Evolutionary conservation across 257 asterid genomes (phyloP).

Genomic region (Scutellaria minor): DNA sequence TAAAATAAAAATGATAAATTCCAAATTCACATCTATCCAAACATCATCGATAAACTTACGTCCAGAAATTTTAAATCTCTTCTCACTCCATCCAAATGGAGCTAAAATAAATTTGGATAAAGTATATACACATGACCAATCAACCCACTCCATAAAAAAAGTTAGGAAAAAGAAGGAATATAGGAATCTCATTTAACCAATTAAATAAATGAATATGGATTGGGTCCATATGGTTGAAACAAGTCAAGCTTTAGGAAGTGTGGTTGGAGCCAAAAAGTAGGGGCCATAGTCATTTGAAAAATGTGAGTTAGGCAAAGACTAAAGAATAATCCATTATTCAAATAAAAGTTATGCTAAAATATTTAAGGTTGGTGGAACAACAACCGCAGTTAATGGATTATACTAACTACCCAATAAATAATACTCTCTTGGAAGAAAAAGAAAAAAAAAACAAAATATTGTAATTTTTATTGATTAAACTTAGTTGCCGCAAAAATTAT

Average conservation of each 20-base stretch:
- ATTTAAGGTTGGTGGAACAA: not conserved
- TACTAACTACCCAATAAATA: no score
- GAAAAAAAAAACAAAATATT: no score
- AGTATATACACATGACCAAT: no score
- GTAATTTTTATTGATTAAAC: no score
- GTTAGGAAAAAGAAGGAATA: not conserved
- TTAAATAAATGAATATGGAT: not conserved
- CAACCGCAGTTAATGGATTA: not conserved
- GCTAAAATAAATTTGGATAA: no score
- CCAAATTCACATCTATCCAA: no score
- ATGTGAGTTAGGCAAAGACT: not conserved
- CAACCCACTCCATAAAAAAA: not conserved
- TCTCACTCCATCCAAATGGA: no score
- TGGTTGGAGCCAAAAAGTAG: constrained; percentile 14
- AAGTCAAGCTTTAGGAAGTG: not conserved
- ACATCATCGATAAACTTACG: no score
- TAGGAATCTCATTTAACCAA: not conserved
- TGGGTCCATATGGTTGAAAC: constrained; percentile 2
- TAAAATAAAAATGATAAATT: no score
- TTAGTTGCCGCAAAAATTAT: no score
- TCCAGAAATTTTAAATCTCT: no score
- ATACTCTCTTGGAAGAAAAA: no score
- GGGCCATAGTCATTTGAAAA: not conserved
- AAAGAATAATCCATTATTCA: not conserved
- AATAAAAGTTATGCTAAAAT: not conserved